Evolutionary conservation across 2,329 filamentous ascomycete genomes (phyloP).

Genomic region (Talaromyces sp.): DNA sequence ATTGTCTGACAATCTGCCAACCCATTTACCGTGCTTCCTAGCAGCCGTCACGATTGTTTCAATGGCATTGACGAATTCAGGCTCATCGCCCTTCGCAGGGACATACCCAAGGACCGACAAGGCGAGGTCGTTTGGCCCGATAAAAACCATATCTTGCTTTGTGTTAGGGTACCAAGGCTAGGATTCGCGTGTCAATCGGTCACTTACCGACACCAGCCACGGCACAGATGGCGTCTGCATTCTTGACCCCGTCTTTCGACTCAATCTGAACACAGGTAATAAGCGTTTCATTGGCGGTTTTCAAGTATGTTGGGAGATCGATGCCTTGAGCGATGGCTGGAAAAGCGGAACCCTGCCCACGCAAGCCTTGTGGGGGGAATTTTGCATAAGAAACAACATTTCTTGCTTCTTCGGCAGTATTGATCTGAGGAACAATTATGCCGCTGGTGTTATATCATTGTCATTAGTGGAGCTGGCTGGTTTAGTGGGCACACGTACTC

Average conservation of each 20-base stretch:
- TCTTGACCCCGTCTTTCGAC: constrained; percentile 36
- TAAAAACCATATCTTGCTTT: constrained; percentile 31
- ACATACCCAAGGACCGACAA: constrained; percentile 56
- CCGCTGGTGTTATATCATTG: constrained; percentile 25
- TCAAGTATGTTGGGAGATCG: constrained; percentile 44
- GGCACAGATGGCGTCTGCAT: constrained; percentile 17
- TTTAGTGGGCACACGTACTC: no score
- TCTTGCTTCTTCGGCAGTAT: constrained; percentile 50
- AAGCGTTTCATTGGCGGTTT: constrained; percentile 50
- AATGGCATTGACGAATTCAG: constrained; percentile 57
- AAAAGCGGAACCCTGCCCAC: constrained; percentile 55
- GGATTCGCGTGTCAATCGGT: no score
- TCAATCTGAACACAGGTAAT: constrained; percentile 46
- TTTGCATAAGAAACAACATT: constrained; percentile 50
- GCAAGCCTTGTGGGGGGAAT: constrained; percentile 51
- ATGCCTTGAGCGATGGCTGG: constrained; percentile 38
- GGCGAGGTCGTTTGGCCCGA: constrained; percentile 28
- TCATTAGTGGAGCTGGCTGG: no score
- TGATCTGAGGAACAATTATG: constrained; percentile 52
- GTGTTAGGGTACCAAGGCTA: no score
- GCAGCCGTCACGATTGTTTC: constrained; percentile 55
- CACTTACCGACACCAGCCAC: constrained; percentile 28
- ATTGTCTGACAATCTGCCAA: constrained; percentile 50
- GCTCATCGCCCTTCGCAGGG: constrained; percentile 50
- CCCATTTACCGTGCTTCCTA: constrained; percentile 61